Evolutionary conservation across 371 early-diverging fungal genomes (phyloP).

Genomic region (Circinella umbellata): DNA sequence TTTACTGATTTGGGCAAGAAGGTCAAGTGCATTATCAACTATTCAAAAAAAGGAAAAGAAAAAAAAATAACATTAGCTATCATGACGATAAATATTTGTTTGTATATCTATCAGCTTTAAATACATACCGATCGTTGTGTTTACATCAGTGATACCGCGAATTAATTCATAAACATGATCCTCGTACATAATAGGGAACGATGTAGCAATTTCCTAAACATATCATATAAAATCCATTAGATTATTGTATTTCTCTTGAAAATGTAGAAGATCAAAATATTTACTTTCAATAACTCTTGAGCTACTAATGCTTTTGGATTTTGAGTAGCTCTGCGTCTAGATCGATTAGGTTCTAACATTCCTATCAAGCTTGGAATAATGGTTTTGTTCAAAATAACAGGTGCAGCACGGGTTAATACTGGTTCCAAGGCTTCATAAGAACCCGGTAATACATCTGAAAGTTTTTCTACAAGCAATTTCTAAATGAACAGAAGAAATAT

Average conservation of each 20-base stretch:
- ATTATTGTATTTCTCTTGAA: background rate
- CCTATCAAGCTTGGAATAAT: slow-evolving; percentile 30
- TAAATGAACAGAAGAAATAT: slow-evolving; percentile 22
- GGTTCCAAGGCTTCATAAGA: slow-evolving; percentile 72
- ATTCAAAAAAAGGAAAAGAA: background rate
- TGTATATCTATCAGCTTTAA: background rate
- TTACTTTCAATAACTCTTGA: slow-evolving; percentile 34
- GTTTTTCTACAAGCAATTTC: slow-evolving; percentile 66
- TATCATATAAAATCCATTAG: background rate
- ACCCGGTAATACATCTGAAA: slow-evolving; percentile 65
- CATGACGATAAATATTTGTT: background rate
- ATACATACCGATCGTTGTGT: slow-evolving; percentile 4
- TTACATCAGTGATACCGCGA: slow-evolving; percentile 5
- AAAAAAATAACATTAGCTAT: background rate
- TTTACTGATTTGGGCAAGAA: slow-evolving; percentile 14
- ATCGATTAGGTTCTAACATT: slow-evolving; percentile 15
- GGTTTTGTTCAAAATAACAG: slow-evolving; percentile 46
- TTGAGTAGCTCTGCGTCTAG: slow-evolving; percentile 5
- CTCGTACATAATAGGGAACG: slow-evolving; percentile 27
- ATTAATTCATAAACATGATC: slow-evolving; percentile 16
- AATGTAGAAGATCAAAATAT: too few species aligned
- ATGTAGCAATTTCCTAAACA: slow-evolving; percentile 21
- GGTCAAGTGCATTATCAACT: slow-evolving; percentile 17
- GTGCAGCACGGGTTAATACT: slow-evolving; percentile 67
- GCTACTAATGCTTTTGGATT: slow-evolving; percentile 23